Evolutionary conservation across 495 filamentous ascomycete genomes (phyloP), one percentile per base, ranked within the genome.

Genomic region (Hypoxylon trugodes): DNA sequence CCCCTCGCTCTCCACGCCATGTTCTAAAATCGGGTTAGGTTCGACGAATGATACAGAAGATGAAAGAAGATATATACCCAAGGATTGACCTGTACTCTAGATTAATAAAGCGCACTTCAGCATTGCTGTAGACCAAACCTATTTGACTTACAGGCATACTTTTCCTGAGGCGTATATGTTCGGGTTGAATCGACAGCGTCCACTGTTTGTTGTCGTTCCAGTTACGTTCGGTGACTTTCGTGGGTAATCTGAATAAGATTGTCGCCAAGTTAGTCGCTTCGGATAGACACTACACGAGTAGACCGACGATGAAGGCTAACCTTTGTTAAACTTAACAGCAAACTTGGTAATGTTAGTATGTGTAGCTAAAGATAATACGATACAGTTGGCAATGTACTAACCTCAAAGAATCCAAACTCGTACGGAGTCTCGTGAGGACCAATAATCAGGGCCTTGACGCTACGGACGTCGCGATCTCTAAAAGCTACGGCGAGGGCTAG

Each of bases 381-480:
- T 3, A 4, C 18, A n/a, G 16, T 16, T 3, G 3, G 19, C 52
- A 24, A n/a, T 1, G 13, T 36, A 74, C 81, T 37, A 42, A 94
- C 92, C 85, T 96, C 91, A 69, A 96, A 98, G 81, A 96, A 97
- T 3, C 94, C 95, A 69, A 96, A 96, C 67, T 97, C 92, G 73
- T 98, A 98, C 0, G 95, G 93, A 0, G 95, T 96, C 50, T 94
- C 93, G 43, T 95, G 93, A 6, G 96, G 94, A 0, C 95, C 95
- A 50, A 98, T 85, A 59, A 98, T 91, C 43, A 98, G 74, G 28
- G 94, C 96, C 65, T 86, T 88, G 36, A 98, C 89, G 59, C 94
- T 89, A 26, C 93, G 89, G 43, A 97, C 88, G 74, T 98, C 92
- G 54, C 84, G 84, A 71, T 98, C 95, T 28, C 88, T 81, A 69